Evolutionary conservation across 129 eudicot genomes (phyloP).

Genomic region (Centella asiatica): DNA sequence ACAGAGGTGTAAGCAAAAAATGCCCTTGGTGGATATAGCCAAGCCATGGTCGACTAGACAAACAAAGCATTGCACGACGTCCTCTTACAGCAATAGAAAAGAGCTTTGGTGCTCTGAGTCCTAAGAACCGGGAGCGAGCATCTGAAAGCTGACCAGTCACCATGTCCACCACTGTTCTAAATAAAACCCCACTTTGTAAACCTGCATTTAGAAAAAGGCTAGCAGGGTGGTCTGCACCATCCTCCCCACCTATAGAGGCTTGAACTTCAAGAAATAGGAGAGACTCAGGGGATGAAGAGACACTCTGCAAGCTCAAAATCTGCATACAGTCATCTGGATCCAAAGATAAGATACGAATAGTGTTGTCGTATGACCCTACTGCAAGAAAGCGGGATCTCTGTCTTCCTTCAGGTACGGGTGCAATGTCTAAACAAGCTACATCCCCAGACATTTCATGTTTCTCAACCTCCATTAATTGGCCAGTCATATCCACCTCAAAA

Average conservation of each 20-base stretch:
- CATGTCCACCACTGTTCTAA: constrained; percentile 96
- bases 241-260: constrained; percentile 97
- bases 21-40: constrained; percentile 98
- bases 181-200: constrained; percentile 85
- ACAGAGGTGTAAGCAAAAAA: constrained; percentile 82
- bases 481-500: constrained; percentile 93
- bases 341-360: constrained; percentile 77
- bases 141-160: constrained; percentile 96
- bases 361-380: constrained; percentile 92
- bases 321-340: constrained; percentile 99
- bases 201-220: constrained; percentile 90
- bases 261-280: constrained; percentile 96
- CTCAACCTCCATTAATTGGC: constrained; percentile 92
- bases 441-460: constrained; percentile 98
- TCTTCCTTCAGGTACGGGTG: constrained; percentile 99
- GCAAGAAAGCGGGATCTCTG: constrained; percentile 95
- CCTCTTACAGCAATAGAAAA: constrained; percentile 86
- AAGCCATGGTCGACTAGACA: constrained; percentile 99
- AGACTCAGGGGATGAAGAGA: constrained; percentile 92
- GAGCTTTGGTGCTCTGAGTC: constrained; percentile 89
- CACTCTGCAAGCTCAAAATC: constrained; percentile 83
- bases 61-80: constrained; percentile 89
- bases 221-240: constrained; percentile 99
- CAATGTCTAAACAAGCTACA: constrained; percentile 97
- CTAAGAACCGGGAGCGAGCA: constrained; percentile 91